Evolutionary conservation across 768 basidiomycete species (phyloP).

Genomic region (Pleurotus ostreatus): DNA sequence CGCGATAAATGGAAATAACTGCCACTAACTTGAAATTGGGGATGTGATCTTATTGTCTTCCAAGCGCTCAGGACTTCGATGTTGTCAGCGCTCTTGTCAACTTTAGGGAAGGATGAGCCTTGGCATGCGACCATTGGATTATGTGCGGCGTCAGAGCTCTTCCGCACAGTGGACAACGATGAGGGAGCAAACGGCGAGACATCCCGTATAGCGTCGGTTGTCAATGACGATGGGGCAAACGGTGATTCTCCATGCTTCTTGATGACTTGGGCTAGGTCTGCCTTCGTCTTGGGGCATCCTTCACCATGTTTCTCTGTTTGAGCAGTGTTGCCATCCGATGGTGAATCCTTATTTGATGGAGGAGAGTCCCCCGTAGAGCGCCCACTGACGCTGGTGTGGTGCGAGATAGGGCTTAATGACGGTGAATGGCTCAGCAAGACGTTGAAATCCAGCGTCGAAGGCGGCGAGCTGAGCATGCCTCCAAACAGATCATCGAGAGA

Average conservation of each 20-base stretch:
- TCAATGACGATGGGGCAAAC: conserved; percentile 31
- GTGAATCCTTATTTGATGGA: conserved; percentile 23
- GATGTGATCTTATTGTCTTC: conserved; percentile 71
- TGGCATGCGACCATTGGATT: conserved; percentile 62
- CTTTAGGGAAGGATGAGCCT: conserved; percentile 65
- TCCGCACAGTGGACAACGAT: conserved; percentile 28
- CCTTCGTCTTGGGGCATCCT: conserved; percentile 52
- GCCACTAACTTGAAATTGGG: conserved; percentile 65
- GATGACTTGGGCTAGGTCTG: conserved; percentile 49
- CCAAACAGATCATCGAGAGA: conserved; percentile 45
- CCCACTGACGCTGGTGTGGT: conserved; percentile 30
- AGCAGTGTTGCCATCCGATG: conserved; percentile 34
- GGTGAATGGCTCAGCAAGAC: conserved; percentile 28
- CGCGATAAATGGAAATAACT: conserved; percentile 9
- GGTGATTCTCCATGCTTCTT: conserved; percentile 53
- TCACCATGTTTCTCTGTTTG: conserved; percentile 23
- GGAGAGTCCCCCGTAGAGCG: conserved; percentile 16
- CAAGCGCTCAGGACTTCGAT: conserved; percentile 78
- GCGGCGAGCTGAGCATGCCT: conserved; percentile 25
- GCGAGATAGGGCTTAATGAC: conserved; percentile 55
- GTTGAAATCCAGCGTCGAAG: conserved; percentile 24
- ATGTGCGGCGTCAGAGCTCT: conserved; percentile 37
- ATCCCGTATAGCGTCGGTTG: conserved; percentile 8
- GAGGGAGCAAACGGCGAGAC: conserved; percentile 36
- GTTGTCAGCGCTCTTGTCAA: conserved; percentile 66